Conservation (phyloP, 805 yeast species). For the Candida nanaspora region DNA sequence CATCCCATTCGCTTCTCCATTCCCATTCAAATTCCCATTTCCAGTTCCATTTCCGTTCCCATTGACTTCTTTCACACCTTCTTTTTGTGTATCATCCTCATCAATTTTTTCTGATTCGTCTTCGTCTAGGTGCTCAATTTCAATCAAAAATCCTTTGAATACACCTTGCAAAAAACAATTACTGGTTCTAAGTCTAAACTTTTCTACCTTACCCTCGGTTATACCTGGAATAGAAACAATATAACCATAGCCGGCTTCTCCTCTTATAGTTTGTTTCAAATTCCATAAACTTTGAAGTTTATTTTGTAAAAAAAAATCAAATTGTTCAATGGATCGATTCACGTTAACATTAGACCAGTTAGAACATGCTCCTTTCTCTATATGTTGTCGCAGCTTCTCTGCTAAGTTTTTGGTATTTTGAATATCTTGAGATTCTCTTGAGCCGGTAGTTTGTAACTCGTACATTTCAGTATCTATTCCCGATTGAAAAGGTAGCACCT, state of each 20-base stretch:
- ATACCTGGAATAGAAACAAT: constrained; percentile 32
- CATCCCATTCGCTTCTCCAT: constrained; percentile 12
- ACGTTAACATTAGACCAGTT: constrained; percentile 16
- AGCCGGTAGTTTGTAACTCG: constrained; percentile 27
- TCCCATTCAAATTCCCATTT: too few species aligned
- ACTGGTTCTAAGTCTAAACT: constrained; percentile 51
- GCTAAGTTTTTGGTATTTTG: constrained; percentile 6
- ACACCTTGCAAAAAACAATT: constrained; percentile 70
- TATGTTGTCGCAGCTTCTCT: constrained; percentile 20
- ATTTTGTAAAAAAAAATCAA: constrained; percentile 46
- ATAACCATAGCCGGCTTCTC: constrained; percentile 69
- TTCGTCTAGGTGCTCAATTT: constrained; percentile 38
- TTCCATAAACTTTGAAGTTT: constrained; percentile 68
- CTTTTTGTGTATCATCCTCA: constrained; percentile 3
- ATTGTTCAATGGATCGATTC: constrained; percentile 32
- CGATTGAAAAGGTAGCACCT: too few species aligned
- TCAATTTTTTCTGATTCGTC: constrained; percentile 7
- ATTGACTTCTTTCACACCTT: constrained; percentile 10
- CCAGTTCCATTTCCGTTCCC: constrained; percentile 10
- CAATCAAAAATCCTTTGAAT: constrained; percentile 63
- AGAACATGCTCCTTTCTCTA: constrained; percentile 38
- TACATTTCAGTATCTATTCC: too few species aligned
- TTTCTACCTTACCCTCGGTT: constrained; percentile 29
- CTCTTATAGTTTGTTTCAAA: constrained; percentile 59
- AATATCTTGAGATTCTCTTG: constrained; percentile 10